These are phyloP conservation scores for Elongisporangium undulatum DNA, from an alignment of 352 stramenopile species.

Conservation along the genomic window DNA sequence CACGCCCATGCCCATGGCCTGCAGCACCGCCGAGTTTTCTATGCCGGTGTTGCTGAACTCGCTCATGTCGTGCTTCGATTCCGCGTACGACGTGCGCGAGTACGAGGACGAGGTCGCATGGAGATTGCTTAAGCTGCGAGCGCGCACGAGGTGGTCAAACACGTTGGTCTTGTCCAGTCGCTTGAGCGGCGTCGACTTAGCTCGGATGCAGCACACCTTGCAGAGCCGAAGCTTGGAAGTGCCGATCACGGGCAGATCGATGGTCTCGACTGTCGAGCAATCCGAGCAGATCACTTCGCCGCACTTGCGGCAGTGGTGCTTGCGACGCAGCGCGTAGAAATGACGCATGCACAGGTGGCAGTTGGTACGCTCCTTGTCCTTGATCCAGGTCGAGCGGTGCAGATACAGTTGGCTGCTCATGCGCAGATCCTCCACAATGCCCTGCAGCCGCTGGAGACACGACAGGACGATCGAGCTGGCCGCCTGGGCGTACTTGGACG, in stretches of 20 bases:
- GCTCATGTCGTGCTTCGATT: conserved; percentile 21
- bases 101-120: conserved; percentile 25
- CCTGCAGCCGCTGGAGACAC: conserved; percentile 47
- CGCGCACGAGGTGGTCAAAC: conserved; percentile 60
- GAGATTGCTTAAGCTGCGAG: conserved; percentile 50
- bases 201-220: conserved; percentile 75
- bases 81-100: conserved; percentile 45
- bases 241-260: conserved; percentile 71
- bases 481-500: conserved; percentile 58
- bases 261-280: conserved; percentile 64
- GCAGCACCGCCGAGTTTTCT: conserved; percentile 12
- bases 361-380: conserved; percentile 60
- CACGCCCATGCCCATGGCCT: background rate
- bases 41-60: conserved; percentile 20
- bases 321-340: conserved; percentile 67
- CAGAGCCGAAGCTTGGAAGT: conserved; percentile 76
- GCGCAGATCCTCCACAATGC: conserved; percentile 69
- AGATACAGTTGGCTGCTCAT: conserved; percentile 74
- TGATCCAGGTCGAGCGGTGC: conserved; percentile 70
- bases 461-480: conserved; percentile 47
- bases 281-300: conserved; percentile 80
- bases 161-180: conserved; percentile 48
- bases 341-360: conserved; percentile 79
- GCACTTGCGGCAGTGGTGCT: conserved; percentile 81
- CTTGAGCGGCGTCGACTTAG: conserved; percentile 68